Conservation (phyloP, 208 protist species). For the Trypanosoma rangeli region DNA sequence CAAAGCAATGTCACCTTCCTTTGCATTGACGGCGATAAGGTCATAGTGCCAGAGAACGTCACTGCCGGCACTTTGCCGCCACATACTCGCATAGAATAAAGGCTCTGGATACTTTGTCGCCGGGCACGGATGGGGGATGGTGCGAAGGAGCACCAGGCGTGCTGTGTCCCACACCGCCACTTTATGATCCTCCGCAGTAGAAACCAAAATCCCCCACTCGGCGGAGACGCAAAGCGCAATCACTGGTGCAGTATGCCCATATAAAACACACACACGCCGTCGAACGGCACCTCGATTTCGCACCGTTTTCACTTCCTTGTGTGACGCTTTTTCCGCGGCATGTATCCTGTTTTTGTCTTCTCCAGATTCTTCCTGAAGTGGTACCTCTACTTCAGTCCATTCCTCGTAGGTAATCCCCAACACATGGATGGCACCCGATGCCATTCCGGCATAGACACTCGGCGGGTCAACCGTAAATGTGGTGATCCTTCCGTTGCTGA, state of each 20-base stretch:
- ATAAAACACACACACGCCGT: conserved; percentile 21
- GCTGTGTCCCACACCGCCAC: conserved; percentile 32
- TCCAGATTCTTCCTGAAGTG: conserved; percentile 10
- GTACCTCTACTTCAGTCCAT: conserved; percentile 18
- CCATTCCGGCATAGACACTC: conserved; percentile 33
- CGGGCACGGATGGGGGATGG: conserved; percentile 15
- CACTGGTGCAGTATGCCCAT: conserved; percentile 32
- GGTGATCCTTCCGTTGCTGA: conserved; percentile 20
- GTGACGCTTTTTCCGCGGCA: conserved; percentile 7
- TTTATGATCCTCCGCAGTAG: conserved; percentile 26
- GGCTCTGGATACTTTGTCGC: conserved; percentile 14
- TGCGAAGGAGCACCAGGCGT: conserved; percentile 29
- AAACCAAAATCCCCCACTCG: conserved; percentile 40
- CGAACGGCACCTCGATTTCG: conserved; percentile 7
- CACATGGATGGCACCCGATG: conserved; percentile 32
- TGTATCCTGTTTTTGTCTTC: not conserved
- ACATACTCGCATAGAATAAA: conserved; percentile 9
- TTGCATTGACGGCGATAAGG: conserved; percentile 29
- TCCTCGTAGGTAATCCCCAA: conserved; percentile 22
- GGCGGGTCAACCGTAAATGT: conserved; percentile 18
- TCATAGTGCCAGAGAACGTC: conserved; percentile 19
- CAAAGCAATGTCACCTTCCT: conserved; percentile 35
- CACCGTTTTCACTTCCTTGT: not conserved
- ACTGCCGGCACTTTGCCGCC: not conserved
- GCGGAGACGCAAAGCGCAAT: conserved; percentile 19